phyloP scores from a whole-genome alignment of 371 early-diverging fungal species.

The Homolaphlyctis polyrhiza region DNA sequence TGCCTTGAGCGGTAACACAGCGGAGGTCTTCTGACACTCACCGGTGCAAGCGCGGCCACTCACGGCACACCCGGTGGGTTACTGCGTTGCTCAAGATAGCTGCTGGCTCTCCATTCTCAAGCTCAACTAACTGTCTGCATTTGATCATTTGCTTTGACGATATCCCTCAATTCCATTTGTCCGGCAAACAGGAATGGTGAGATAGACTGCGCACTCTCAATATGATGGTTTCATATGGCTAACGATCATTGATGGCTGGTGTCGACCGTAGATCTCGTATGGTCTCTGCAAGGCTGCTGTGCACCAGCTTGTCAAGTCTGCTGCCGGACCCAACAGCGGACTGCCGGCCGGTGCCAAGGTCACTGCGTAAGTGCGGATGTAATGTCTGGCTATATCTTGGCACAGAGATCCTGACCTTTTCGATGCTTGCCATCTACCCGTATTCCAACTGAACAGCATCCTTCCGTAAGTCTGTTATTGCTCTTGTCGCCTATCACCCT shows the following conservation, averaged over 20 bases:
- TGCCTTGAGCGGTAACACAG: too few species aligned
- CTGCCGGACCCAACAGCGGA: constrained; percentile 70
- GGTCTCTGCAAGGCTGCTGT: constrained; percentile 93
- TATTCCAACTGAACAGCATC: too few species aligned
- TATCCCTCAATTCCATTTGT: too few species aligned
- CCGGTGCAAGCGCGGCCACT: constrained; percentile 77
- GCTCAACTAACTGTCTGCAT: too few species aligned
- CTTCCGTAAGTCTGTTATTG: constrained; percentile 61
- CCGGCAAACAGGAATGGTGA: neutral
- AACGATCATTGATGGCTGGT: neutral
- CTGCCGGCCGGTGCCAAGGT: constrained; percentile 68
- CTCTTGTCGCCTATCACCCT: neutral
- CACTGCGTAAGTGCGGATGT: constrained; percentile 32
- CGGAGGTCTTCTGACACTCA: constrained; percentile 75
- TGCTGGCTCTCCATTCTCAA: neutral
- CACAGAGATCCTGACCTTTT: neutral
- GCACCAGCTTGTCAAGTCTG: constrained; percentile 80
- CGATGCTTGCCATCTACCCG: too few species aligned
- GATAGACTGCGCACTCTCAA: neutral
- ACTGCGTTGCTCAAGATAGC: neutral
- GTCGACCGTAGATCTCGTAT: constrained; percentile 44
- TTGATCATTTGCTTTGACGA: too few species aligned
- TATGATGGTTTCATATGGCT: neutral
- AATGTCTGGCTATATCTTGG: constrained; percentile 1
- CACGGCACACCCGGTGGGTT: constrained; percentile 77